Conservation (phyloP, 768 basidiomycete species). For the Cystobasidium onofrii region DNA sequence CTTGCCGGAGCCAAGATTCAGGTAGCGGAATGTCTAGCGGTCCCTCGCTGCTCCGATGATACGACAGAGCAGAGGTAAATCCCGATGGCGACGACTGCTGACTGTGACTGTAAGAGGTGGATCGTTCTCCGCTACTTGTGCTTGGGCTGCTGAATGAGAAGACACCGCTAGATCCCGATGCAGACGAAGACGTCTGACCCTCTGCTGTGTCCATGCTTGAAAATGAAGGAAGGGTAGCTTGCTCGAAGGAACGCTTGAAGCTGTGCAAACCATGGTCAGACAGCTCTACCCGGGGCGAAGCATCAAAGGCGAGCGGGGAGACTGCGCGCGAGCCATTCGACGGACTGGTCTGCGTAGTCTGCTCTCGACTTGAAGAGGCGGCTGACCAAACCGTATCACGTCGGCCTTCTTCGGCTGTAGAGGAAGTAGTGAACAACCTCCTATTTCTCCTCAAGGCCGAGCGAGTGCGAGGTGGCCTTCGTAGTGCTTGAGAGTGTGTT, state of each 20-base stretch:
- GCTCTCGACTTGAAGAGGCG: too few species aligned
- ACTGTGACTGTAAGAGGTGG: background rate
- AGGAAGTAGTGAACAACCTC: background rate
- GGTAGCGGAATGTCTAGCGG: background rate
- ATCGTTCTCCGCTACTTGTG: background rate
- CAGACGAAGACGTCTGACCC: too few species aligned
- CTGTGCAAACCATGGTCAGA: background rate
- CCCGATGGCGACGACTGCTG: background rate
- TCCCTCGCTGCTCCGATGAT: background rate
- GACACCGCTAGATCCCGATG: background rate
- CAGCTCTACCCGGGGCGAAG: conserved; percentile 5
- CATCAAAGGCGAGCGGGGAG: background rate
- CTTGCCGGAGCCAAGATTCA: background rate
- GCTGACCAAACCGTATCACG: too few species aligned
- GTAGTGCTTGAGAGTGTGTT: background rate
- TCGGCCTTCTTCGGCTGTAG: background rate
- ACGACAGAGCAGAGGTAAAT: background rate
- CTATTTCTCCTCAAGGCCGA: background rate
- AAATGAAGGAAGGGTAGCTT: conserved; percentile 7
- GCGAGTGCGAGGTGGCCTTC: background rate
- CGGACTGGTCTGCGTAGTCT: too few species aligned
- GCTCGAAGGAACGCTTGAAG: conserved; percentile 26
- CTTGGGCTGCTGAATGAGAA: background rate
- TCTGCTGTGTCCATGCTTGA: background rate
- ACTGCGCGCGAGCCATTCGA: too few species aligned